Evolutionary conservation across 371 early-diverging fungal genomes (phyloP).

Genomic region (Blakeslea trispora): DNA sequence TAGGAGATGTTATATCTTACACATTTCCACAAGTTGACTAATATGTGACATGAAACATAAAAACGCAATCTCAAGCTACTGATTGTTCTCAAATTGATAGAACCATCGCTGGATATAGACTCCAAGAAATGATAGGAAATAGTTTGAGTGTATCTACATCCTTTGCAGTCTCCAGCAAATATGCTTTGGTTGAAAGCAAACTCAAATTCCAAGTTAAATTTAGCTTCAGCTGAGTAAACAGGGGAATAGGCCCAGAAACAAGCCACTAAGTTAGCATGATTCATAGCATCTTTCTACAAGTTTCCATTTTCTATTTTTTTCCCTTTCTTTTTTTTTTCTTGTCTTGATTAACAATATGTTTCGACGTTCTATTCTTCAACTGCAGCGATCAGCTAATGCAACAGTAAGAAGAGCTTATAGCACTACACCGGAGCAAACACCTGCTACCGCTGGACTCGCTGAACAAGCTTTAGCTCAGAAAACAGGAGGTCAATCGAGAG

Average conservation of each 20-base stretch:
- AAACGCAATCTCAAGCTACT: too few relatives aligned
- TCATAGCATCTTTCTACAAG: too few relatives aligned
- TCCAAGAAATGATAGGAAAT: too few relatives aligned
- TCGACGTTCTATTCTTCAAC: slow-evolving; percentile 13
- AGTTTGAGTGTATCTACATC: too few relatives aligned
- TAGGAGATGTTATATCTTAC: too few relatives aligned
- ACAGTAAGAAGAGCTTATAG: slow-evolving; percentile 17
- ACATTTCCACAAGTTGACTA: too few relatives aligned
- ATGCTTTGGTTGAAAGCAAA: too few relatives aligned
- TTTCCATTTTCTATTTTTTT: not conserved
- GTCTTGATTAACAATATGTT: slow-evolving; percentile 13
- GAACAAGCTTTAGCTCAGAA: slow-evolving; percentile 55
- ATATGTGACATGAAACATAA: too few relatives aligned
- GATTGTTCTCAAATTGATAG: too few relatives aligned
- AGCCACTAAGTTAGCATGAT: slow-evolving; percentile 25
- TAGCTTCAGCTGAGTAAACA: slow-evolving; percentile 2
- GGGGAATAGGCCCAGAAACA: slow-evolving; percentile 6
- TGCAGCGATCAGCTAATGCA: slow-evolving; percentile 13
- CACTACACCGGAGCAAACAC: slow-evolving; percentile 3
- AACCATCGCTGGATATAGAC: too few relatives aligned
- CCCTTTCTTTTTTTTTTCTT: slow-evolving; percentile 3
- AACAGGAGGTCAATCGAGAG: slow-evolving; percentile 31
- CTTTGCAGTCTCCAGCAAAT: too few relatives aligned
- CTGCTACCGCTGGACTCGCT: slow-evolving; percentile 36
- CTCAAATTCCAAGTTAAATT: too few relatives aligned